Percentiles rank a stretch among this genome's conserved stretches.
Evolutionary conservation across 768 basidiomycete species (phyloP).

Genomic region (Paxillus involutus): DNA sequence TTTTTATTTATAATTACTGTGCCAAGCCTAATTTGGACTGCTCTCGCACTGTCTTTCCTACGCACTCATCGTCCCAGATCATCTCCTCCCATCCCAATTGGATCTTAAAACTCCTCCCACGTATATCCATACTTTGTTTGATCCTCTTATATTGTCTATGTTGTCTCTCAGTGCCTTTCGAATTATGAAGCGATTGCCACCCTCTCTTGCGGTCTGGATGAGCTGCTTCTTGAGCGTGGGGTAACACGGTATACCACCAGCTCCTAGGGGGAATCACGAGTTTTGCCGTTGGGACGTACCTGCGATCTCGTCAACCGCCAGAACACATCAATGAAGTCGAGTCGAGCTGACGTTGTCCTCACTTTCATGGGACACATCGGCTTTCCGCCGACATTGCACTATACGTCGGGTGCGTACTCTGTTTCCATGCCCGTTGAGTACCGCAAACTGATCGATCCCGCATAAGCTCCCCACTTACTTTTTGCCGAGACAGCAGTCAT

Average conservation of each 20-base stretch:
- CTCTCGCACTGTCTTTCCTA: background rate
- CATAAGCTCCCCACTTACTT: no score
- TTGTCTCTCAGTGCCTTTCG: background rate
- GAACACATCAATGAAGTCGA: background rate
- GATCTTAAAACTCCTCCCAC: background rate
- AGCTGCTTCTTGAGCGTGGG: background rate
- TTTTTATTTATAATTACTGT: conserved; percentile 12
- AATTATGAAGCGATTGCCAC: background rate
- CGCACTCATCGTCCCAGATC: background rate
- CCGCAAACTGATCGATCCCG: no score
- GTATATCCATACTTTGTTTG: background rate
- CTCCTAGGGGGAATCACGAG: background rate
- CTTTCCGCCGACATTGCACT: conserved; percentile 32
- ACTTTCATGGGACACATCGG: background rate
- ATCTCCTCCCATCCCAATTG: background rate
- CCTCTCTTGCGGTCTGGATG: no score
- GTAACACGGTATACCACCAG: background rate
- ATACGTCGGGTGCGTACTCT: no score
- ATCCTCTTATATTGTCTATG: background rate
- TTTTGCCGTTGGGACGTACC: conserved; percentile 1
- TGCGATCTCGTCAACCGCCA: conserved; percentile 15
- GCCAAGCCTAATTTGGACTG: conserved; percentile 15
- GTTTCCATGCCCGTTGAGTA: no score
- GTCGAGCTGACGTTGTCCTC: conserved; percentile 2
- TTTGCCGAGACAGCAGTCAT: background rate